These are phyloP conservation scores for Termitomyces sp. DNA, from an alignment of 768 basidiomycete species.

Conservation along the genomic window DNA sequence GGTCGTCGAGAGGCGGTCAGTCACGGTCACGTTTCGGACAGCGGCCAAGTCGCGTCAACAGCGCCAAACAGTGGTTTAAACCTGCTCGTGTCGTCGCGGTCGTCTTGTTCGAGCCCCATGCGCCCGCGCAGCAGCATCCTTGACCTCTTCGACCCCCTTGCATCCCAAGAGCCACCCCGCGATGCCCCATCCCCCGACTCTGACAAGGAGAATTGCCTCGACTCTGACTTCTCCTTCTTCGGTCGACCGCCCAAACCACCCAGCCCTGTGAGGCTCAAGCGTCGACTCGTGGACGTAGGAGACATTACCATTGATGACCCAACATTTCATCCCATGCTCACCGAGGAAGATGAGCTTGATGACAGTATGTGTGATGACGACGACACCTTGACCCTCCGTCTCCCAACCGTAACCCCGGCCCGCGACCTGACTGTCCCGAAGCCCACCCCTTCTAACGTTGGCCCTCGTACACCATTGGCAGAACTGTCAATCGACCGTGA, in stretches of 20 bases:
- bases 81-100: background rate
- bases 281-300: constrained; percentile 49
- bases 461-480: constrained; percentile 36
- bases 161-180: constrained; percentile 19
- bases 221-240: constrained; percentile 30
- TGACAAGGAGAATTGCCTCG: constrained; percentile 46
- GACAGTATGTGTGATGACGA: constrained; percentile 34
- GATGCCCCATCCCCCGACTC: constrained; percentile 32
- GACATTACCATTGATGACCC: constrained; percentile 44
- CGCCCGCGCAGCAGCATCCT: constrained; percentile 48
- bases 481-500: constrained; percentile 35
- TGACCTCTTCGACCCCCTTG: constrained; percentile 51
- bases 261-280: constrained; percentile 31
- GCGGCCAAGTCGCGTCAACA: constrained; percentile 36
- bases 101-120: constrained; percentile 29
- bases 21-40: constrained; percentile 18
- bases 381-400: constrained; percentile 36
- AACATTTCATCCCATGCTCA: constrained; percentile 29
- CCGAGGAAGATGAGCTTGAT: constrained; percentile 34
- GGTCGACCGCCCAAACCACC: constrained; percentile 27
- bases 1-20: constrained; percentile 7
- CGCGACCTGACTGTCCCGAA: constrained; percentile 5
- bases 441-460: constrained; percentile 21
- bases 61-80: constrained; percentile 32
- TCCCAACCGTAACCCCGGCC: constrained; percentile 30